Percentiles rank a stretch among this genome's conserved stretches.
Evolutionary conservation across 371 early-diverging fungal genomes (phyloP).

Genomic region (Mortierella sp.): DNA sequence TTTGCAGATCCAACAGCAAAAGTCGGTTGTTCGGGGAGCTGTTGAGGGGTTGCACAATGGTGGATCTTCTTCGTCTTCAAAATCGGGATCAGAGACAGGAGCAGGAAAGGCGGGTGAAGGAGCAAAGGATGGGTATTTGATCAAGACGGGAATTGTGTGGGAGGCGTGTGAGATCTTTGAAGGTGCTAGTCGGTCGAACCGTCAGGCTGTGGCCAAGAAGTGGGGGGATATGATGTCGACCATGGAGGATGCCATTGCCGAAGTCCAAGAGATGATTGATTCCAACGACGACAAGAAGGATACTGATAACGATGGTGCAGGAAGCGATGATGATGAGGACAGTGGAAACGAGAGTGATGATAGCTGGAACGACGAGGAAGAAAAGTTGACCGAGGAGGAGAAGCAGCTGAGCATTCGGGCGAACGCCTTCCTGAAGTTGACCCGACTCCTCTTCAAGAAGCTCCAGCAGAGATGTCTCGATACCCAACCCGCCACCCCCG

Average conservation of each 20-base stretch:
- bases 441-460: conserved; percentile 50
- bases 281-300: conserved; percentile 45
- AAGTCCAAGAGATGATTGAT: conserved; percentile 56
- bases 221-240: conserved; percentile 53
- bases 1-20: conserved; percentile 37
- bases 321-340: conserved; percentile 1
- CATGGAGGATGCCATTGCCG: conserved; percentile 54
- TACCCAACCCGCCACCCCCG: conserved; percentile 19
- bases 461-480: conserved; percentile 56
- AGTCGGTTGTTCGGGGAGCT: background rate
- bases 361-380: conserved; percentile 49
- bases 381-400: conserved; percentile 56
- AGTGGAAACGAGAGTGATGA: conserved; percentile 49
- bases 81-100: background rate
- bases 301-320: conserved; percentile 25
- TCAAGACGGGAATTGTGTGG: conserved; percentile 54
- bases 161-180: conserved; percentile 56
- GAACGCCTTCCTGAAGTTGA: conserved; percentile 49
- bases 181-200: conserved; percentile 42
- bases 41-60: conserved; percentile 13
- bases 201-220: conserved; percentile 49
- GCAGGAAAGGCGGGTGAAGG: background rate
- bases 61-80: background rate
- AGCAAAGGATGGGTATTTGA: conserved; percentile 41
- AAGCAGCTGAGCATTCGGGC: conserved; percentile 49